phyloP scores from a whole-genome alignment of 441 rosid genomes.

The Macaranga tanarius region DNA sequence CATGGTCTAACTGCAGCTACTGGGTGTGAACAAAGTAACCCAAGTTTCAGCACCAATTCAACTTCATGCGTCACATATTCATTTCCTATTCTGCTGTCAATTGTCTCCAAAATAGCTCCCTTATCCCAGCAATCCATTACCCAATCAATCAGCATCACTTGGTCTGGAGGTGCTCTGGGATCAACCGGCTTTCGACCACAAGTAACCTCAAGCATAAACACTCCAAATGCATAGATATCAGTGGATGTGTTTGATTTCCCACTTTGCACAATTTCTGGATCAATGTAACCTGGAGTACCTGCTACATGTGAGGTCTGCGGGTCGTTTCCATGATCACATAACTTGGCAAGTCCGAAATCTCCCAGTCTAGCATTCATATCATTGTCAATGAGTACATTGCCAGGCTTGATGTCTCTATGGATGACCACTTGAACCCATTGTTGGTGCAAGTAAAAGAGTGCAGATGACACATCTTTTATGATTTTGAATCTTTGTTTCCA shows the following conservation, averaged over 20 bases:
- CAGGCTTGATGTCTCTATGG: constrained; percentile 40
- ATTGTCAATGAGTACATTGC: constrained; percentile 33
- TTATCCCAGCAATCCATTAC: constrained; percentile 44
- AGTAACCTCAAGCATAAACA: constrained; percentile 56
- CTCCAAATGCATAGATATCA: constrained; percentile 61
- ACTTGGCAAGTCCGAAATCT: constrained; percentile 43
- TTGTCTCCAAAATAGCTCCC: constrained; percentile 37
- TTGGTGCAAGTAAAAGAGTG: constrained; percentile 39
- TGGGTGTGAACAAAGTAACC: constrained; percentile 46
- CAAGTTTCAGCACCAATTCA: constrained; percentile 56
- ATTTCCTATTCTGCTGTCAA: constrained; percentile 45
- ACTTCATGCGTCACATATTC: constrained; percentile 42
- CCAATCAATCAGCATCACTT: constrained; percentile 45
- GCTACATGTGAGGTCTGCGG: constrained; percentile 29
- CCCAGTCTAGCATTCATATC: constrained; percentile 39
- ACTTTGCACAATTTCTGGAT: constrained; percentile 45
- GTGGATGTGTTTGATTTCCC: constrained; percentile 52
- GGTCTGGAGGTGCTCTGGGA: constrained; percentile 22
- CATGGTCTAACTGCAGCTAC: constrained; percentile 46
- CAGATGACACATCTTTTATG: constrained; percentile 34
- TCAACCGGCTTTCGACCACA: constrained; percentile 62
- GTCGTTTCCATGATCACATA: constrained; percentile 31
- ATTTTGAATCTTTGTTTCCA: constrained; percentile 35
- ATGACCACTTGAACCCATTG: constrained; percentile 40
- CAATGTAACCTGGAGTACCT: constrained; percentile 44